Evolutionary conservation across 2,329 filamentous ascomycete genomes (phyloP).

Genomic region (Aurifilum marmelostoma): DNA sequence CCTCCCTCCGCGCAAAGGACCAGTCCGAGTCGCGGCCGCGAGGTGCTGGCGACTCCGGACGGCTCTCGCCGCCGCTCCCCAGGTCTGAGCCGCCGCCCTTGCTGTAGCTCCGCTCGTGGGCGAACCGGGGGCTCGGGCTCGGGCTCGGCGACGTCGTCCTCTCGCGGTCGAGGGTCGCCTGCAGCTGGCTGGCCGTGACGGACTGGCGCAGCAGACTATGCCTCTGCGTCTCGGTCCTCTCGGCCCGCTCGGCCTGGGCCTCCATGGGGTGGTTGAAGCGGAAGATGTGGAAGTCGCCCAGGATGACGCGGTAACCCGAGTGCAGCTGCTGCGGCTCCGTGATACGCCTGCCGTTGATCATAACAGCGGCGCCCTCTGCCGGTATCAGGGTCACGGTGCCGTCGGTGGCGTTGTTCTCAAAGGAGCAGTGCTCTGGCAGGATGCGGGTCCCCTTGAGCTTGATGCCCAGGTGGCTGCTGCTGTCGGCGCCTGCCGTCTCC

Average conservation of each 20-base stretch:
- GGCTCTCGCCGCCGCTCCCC: slow-evolving; percentile 69
- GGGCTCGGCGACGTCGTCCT: slow-evolving; percentile 46
- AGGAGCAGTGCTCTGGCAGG: slow-evolving; percentile 86
- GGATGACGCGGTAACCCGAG: slow-evolving; percentile 91
- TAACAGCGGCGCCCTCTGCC: slow-evolving; percentile 89
- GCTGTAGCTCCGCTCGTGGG: slow-evolving; percentile 79
- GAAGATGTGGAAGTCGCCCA: slow-evolving; percentile 98
- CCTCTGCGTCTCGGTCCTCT: slow-evolving; percentile 59
- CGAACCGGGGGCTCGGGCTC: slow-evolving; percentile 61
- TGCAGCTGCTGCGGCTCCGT: slow-evolving; percentile 83
- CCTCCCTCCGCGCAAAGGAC: slow-evolving; percentile 90
- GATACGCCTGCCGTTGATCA: slow-evolving; percentile 94
- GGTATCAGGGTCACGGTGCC: slow-evolving; percentile 92
- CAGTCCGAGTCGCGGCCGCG: slow-evolving; percentile 85
- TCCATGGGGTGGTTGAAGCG: slow-evolving; percentile 98
- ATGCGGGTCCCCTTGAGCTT: slow-evolving; percentile 93
- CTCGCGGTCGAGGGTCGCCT: slow-evolving; percentile 53
- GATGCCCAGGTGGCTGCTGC: slow-evolving; percentile 75
- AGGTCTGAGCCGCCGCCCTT: slow-evolving; percentile 75
- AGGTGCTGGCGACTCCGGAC: slow-evolving; percentile 79
- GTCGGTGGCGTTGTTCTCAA: slow-evolving; percentile 78
- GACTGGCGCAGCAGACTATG: slow-evolving; percentile 88
- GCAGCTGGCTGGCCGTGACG: slow-evolving; percentile 64
- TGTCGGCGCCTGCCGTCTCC: slow-evolving; percentile 70
- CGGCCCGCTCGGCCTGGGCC: slow-evolving; percentile 86